Conservation (phyloP, 2,329 filamentous ascomycete species). For the Penicillium sp. region DNA sequence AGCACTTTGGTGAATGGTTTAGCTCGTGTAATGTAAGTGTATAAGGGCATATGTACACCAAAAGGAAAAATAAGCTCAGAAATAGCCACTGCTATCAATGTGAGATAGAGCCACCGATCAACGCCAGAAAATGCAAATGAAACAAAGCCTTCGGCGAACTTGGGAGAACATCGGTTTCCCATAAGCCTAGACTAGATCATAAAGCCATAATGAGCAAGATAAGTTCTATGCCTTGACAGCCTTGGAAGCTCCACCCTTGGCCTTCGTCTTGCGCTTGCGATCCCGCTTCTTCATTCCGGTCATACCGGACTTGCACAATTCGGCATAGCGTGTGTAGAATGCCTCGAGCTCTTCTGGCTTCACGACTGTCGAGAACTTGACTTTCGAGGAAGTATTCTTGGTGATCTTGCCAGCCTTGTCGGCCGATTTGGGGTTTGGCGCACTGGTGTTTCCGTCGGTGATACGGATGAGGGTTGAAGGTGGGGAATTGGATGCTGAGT, state of each 20-base stretch:
- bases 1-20: neutral
- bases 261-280: constrained; percentile 66
- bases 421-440: constrained; percentile 38
- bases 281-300: constrained; percentile 87
- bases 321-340: constrained; percentile 84
- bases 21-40: constrained; percentile 3
- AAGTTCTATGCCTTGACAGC: constrained; percentile 30
- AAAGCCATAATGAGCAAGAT: constrained; percentile 1
- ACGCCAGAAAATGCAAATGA: constrained; percentile 29
- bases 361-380: constrained; percentile 83
- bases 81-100: constrained; percentile 5
- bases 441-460: constrained; percentile 69
- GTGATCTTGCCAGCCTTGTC: constrained; percentile 39
- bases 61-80: constrained; percentile 13
- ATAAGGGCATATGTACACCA: constrained; percentile 19
- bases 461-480: constrained; percentile 79
- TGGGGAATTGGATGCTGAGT: constrained; percentile 60
- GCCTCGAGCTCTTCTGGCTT: constrained; percentile 70
- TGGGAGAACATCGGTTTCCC: neutral
- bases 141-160: constrained; percentile 8
- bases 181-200: neutral
- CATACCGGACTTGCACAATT: constrained; percentile 89
- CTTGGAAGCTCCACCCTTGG: constrained; percentile 33
- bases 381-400: constrained; percentile 46
- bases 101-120: constrained; percentile 11